Conservation (phyloP, 2,329 filamentous ascomycete genomes). For the Truncatella angustata region DNA sequence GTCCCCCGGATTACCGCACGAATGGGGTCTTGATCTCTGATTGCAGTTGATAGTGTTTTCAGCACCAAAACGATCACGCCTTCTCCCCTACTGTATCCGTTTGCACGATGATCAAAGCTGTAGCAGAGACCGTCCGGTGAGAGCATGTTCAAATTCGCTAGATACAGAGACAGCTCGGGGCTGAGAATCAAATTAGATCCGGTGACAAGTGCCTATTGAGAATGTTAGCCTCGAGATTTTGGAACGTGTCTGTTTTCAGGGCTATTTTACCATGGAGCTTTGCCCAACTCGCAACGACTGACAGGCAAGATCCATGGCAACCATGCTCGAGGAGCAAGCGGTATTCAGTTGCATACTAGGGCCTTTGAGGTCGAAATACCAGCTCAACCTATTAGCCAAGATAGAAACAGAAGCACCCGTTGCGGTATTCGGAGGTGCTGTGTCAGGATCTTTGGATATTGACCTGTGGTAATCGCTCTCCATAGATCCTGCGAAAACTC, state of each 20-base stretch:
- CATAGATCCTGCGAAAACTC: constrained; percentile 13
- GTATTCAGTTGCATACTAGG: constrained; percentile 31
- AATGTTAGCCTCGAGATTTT: neutral
- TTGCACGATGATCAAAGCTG: constrained; percentile 11
- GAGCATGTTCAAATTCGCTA: constrained; percentile 29
- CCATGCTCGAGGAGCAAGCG: constrained; percentile 30
- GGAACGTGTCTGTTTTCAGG: neutral
- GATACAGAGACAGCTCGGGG: constrained; percentile 15
- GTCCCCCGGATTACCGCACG: constrained; percentile 27
- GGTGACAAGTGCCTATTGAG: constrained; percentile 23
- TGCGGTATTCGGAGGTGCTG: constrained; percentile 20
- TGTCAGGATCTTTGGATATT: constrained; percentile 10
- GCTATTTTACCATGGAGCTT: neutral
- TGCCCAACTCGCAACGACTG: constrained; percentile 10
- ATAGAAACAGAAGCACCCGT: constrained; percentile 25
- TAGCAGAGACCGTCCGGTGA: constrained; percentile 27
- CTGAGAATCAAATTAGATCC: constrained; percentile 23
- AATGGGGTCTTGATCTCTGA: constrained; percentile 34
- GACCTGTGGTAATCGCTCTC: constrained; percentile 13
- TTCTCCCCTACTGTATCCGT: constrained; percentile 40
- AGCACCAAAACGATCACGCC: constrained; percentile 43
- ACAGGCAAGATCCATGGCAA: constrained; percentile 22
- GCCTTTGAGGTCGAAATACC: constrained; percentile 31
- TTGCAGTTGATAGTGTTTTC: constrained; percentile 43
- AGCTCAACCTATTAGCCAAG: constrained; percentile 33